A percentile compares a stretch with the other conserved stretches of the same genome.
Evolutionary conservation across 2,329 filamentous ascomycete species (phyloP).

Genomic region (Botrytis galanthina): DNA sequence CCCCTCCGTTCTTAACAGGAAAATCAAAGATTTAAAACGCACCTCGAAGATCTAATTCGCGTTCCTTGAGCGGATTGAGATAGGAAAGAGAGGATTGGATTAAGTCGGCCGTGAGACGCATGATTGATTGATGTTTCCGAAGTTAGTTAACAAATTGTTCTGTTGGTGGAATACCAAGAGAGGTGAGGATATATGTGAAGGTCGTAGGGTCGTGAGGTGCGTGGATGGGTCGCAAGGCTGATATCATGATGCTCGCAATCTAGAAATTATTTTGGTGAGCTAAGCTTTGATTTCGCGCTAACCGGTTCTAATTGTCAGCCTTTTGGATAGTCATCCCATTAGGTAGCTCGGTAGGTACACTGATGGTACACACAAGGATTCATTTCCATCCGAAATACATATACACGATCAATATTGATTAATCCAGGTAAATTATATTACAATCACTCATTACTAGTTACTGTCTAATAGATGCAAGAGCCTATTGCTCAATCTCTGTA

Average conservation of each 20-base stretch:
- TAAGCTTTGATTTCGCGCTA: slow-evolving; percentile 13
- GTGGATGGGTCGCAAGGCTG: slow-evolving; percentile 8
- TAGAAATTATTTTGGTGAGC: slow-evolving; percentile 13
- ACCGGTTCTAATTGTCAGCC: neutral
- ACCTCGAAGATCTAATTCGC: slow-evolving; percentile 99
- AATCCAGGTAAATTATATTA: neutral
- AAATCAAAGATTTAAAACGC: slow-evolving; percentile 51
- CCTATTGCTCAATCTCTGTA: neutral
- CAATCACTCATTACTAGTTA: neutral
- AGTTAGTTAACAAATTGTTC: neutral
- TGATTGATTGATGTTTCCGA: slow-evolving; percentile 41
- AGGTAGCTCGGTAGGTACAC: too few relatives aligned
- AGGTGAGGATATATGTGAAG: neutral
- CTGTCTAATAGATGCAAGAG: neutral
- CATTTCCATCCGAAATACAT: neutral
- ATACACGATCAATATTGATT: neutral
- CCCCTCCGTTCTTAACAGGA: slow-evolving; percentile 79
- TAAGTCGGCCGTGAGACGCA: slow-evolving; percentile 95
- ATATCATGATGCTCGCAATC: slow-evolving; percentile 7
- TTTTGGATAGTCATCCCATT: neutral
- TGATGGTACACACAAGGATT: too few relatives aligned
- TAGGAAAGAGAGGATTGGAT: slow-evolving; percentile 95
- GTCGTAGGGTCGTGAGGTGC: neutral
- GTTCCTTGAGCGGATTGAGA: slow-evolving; percentile 97
- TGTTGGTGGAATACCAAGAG: slow-evolving; percentile 15